A percentile compares a stretch with the other conserved stretches of the same genome.
These are phyloP conservation scores for Moelleriella libera DNA, from an alignment of 2,329 filamentous ascomycete genomes.

Conservation along the genomic window DNA sequence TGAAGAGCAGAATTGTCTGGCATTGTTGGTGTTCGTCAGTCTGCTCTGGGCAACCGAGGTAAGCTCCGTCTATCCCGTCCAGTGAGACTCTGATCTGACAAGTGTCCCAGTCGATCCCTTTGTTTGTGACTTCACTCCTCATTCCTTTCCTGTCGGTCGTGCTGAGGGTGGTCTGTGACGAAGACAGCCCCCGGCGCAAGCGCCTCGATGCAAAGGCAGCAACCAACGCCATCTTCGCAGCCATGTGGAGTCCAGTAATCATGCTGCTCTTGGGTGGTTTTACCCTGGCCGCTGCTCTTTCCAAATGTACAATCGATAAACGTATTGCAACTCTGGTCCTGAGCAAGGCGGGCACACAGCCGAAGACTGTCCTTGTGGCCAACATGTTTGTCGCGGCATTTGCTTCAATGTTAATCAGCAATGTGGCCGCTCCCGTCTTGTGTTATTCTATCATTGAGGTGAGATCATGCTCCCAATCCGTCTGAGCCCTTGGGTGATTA, in stretches of 20 bases:
- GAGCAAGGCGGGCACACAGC: constrained; percentile 88
- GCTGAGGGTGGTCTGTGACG: constrained; percentile 68
- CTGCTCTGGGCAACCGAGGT: constrained; percentile 94
- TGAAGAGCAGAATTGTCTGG: constrained; percentile 92
- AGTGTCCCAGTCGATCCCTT: constrained; percentile 60
- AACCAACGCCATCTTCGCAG: constrained; percentile 71
- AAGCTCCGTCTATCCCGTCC: constrained; percentile 11
- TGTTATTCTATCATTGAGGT: constrained; percentile 97
- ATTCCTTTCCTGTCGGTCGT: constrained; percentile 90
- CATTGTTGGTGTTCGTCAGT: constrained; percentile 86
- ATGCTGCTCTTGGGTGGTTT: constrained; percentile 96
- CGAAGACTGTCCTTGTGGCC: constrained; percentile 78
- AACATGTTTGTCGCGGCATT: constrained; percentile 99
- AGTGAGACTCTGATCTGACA: neutral
- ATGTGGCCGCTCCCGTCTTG: constrained; percentile 89
- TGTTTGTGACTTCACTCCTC: constrained; percentile 89
- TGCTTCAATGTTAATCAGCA: constrained; percentile 97
- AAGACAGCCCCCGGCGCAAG: constrained; percentile 40
- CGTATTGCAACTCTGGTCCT: constrained; percentile 92
- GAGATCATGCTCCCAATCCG: constrained; percentile 9
- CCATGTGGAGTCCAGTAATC: constrained; percentile 99
- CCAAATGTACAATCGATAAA: constrained; percentile 96
- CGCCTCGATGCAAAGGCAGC: constrained; percentile 70
- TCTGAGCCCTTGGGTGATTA: neutral
- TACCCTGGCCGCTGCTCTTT: constrained; percentile 85